Evolutionary conservation across 1,284 basidiomycete genomes (phyloP), one percentile per base, ranked within the genome.

Genomic region (Microbotryum saponariae): DNA sequence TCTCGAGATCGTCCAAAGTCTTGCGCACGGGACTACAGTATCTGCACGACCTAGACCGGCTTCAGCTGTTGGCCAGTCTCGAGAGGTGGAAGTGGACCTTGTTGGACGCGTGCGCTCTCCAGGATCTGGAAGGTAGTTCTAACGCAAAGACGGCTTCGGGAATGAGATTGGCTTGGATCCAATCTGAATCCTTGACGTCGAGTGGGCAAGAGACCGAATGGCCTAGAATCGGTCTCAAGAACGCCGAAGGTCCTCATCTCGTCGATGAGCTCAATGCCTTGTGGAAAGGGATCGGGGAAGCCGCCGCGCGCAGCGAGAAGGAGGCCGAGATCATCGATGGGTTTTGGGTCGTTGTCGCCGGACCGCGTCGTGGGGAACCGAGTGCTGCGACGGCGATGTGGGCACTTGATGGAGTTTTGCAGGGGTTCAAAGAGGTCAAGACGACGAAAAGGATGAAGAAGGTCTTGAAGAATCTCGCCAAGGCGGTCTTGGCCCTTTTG

Each of bases 31-130:
- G 87, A 1, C 88, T 89, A 68, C 76, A 78, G 47, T 73, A 85
- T 5, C 79, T 42, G 14, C 14, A 42, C 37, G 37, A 42, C 37
- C 37, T 3, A 12, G 37, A 42, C 37, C 37, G 37, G 14, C 9
- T 42, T 1, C 37, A 42, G 16, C 4, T 42, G 14, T 42, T 42
- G 37, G 37, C 16, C 81, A 84, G 86, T 0, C 84, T 94, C 21
- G 88, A 93, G 70, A 85, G 85, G 74, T 94, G 91, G 91, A 88
- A 88, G 1, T 90, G 86, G 85, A 82, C 83, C 49, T 73, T 94
- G 2, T 79, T 94, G 31, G 82, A 83, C 3, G 87, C 86, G 18
- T 77, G 93, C 31, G 84, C 37, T 42, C 37, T 42, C 12, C 37
- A 42, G 37, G 37, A 42, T 10, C 4, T 42, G 37, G 12, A 42